phyloP scores from a whole-genome alignment of 306 rosid genomes.

The Alnus glutinosa region DNA sequence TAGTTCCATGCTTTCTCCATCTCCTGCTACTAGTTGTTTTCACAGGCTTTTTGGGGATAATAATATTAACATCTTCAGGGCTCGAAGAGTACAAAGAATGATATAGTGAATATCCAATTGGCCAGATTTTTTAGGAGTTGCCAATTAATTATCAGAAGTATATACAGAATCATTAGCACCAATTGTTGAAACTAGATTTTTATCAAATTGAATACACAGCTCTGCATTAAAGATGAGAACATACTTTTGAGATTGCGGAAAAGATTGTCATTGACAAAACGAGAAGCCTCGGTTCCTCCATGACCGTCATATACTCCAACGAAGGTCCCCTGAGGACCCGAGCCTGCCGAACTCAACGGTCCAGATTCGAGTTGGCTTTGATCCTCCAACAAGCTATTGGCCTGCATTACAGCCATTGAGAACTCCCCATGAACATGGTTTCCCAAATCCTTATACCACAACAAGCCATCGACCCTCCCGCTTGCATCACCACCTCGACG shows the following conservation, averaged over 20 bases:
- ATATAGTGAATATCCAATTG: not conserved
- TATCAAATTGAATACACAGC: not conserved
- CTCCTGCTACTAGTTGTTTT: not conserved
- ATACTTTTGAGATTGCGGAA: conserved; percentile 74
- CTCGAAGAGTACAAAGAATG: not conserved
- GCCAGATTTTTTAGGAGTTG: conserved; percentile 1
- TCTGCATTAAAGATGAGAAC: conserved; percentile 27
- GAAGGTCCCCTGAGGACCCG: conserved; percentile 70
- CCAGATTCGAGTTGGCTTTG: conserved; percentile 81
- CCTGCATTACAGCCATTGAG: conserved; percentile 90
- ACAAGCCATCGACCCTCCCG: conserved; percentile 64
- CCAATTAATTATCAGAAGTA: not conserved
- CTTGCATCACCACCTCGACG: conserved; percentile 38
- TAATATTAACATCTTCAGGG: not conserved
- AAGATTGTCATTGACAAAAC: conserved; percentile 64
- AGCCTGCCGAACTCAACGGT: conserved; percentile 46
- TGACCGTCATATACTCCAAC: conserved; percentile 86
- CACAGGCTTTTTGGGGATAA: not conserved
- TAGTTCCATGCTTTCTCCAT: not conserved
- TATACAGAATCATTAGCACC: not conserved
- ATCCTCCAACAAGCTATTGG: conserved; percentile 74
- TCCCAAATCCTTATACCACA: conserved; percentile 87
- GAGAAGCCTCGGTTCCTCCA: conserved; percentile 79
- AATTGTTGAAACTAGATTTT: not conserved
- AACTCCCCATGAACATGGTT: conserved; percentile 72